Evolutionary conservation across 495 filamentous ascomycete genomes (phyloP), one percentile per base, ranked within the genome.

Genomic region (Aspergillus hancockii): DNA sequence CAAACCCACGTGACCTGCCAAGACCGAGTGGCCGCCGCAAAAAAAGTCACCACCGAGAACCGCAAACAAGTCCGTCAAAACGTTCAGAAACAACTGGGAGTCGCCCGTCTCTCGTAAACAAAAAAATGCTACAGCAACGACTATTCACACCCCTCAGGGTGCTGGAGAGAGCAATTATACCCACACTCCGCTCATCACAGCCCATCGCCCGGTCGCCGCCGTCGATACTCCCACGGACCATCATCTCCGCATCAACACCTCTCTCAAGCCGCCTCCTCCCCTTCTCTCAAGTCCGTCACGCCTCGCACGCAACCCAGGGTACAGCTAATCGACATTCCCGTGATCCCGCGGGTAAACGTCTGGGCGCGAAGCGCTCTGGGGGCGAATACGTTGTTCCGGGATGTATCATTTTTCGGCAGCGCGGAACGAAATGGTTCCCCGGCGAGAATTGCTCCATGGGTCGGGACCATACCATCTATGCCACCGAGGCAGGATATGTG

Each of bases 341-440:
- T 71, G 88, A 96, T 69, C 90, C 92, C 1, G 84, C 92, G 14
- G 92, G 94, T 56, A 97, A 97, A 78, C 90, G 96, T 68, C 80
- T 98, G 55, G 94, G 94, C 49, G 92, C 92, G 6, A 99, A 99
- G 80, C 93, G 91, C 80, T 85, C 87, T 5, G 90, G 87, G 67
- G 92, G 91, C 67, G 87, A 97, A 74, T 93, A 90, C 69, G 94
- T 99, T 13, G 86, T 93, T 49, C 86, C 91, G 3, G 95, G 95
- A 28, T 96, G 94, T 81, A 98, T 99, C 72, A 93, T 99, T 75
- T 99, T 95, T 85, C 87, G 88, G 62, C 94, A 99, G 75, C 88
- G 94, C 57, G 94, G 94, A 60, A 93, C 95, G 25, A 83, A 86
- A 69, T 99, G 94, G 94, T 92, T 87, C 69, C 85, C 94, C 2